These are phyloP conservation scores for Boletus sensibilis DNA, from an alignment of 768 basidiomycete species.

Conservation along the genomic window DNA sequence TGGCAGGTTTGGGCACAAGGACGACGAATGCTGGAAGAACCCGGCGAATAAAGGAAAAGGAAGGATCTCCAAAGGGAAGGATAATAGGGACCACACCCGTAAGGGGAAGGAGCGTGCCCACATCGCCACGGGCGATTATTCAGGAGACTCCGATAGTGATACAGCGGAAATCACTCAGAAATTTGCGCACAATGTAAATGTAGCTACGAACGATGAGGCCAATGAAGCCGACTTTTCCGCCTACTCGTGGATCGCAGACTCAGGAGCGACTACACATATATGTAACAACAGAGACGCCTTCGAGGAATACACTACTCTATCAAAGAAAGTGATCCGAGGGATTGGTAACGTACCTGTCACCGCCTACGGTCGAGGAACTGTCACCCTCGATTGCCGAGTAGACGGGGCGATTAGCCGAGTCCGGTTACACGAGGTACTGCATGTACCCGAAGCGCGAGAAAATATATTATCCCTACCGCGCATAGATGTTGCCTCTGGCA, in stretches of 20 bases:
- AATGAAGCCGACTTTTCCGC: not conserved
- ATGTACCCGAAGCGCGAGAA: not conserved
- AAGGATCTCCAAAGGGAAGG: too few relatives aligned
- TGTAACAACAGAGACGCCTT: not conserved
- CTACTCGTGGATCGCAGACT: not conserved
- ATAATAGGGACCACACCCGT: too few relatives aligned
- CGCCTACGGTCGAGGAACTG: not conserved
- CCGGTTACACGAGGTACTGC: not conserved
- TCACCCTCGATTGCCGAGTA: not conserved
- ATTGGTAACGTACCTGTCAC: not conserved
- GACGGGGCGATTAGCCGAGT: not conserved
- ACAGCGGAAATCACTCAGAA: too few relatives aligned
- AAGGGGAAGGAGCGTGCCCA: too few relatives aligned
- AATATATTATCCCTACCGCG: slow-evolving; percentile 1
- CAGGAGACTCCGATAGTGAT: too few relatives aligned
- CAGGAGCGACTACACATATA: not conserved
- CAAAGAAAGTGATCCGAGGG: not conserved
- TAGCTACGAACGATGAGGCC: not conserved
- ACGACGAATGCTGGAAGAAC: too few relatives aligned
- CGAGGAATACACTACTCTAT: not conserved
- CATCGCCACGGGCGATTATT: too few relatives aligned
- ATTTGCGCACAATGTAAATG: too few relatives aligned
- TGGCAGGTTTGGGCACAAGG: too few relatives aligned
- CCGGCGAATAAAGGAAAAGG: too few relatives aligned
- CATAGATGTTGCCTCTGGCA: not conserved